Conservation (phyloP, 225 moss, liverwort and hornwort species). For the Physcomitrium patens region DNA sequence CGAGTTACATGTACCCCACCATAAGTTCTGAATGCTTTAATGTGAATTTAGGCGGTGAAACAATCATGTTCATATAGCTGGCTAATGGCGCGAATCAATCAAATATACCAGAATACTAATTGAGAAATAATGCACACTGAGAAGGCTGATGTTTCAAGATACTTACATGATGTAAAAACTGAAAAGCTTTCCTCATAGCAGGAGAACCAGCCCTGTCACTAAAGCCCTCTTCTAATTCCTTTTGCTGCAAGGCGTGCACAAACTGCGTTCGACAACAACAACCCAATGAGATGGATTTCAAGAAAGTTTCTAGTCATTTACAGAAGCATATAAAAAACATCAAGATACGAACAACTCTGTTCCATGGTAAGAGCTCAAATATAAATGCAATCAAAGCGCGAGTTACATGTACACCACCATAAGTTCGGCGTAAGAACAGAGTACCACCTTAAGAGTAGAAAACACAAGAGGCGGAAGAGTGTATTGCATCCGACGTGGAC, state of each 20-base stretch:
- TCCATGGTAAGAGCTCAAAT: conserved; percentile 9
- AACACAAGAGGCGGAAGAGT: conserved; percentile 87
- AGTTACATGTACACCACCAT: neutral
- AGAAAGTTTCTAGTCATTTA: neutral
- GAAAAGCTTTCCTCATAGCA: conserved; percentile 77
- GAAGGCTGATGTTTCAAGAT: neutral
- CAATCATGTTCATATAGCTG: neutral
- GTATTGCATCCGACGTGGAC: conserved; percentile 80
- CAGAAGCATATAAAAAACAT: neutral
- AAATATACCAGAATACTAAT: neutral
- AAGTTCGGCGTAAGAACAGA: neutral
- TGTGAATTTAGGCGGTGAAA: neutral
- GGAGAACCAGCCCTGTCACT: conserved; percentile 51
- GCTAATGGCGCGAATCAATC: neutral
- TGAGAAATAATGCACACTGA: conserved; percentile 6
- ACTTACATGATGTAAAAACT: conserved; percentile 89
- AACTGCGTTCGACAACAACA: conserved; percentile 57
- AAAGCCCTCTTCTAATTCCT: conserved; percentile 57
- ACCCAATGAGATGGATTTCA: conserved; percentile 1
- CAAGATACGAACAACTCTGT: neutral
- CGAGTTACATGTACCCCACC: no score
- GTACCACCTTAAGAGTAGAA: conserved; percentile 66
- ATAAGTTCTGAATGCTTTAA: neutral
- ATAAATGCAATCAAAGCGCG: neutral
- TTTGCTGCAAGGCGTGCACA: conserved; percentile 70